Evolutionary conservation across 2,329 filamentous ascomycete species (phyloP).

Genomic region (Lachnellula occidentalis): DNA sequence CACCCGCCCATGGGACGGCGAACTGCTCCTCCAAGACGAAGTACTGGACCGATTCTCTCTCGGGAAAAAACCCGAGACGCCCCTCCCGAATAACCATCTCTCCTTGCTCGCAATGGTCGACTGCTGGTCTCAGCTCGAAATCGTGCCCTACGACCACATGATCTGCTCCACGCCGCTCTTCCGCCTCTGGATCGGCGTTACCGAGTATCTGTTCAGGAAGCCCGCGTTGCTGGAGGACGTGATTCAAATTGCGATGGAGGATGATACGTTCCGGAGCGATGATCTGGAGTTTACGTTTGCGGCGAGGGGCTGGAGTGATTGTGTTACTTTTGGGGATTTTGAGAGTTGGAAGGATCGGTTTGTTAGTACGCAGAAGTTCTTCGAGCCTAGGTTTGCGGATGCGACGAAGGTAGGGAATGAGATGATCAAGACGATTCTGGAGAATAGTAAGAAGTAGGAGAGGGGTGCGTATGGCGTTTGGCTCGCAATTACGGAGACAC

Average conservation of each 20-base stretch:
- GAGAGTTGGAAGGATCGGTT: slow-evolving; percentile 91
- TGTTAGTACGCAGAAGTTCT: slow-evolving; percentile 83
- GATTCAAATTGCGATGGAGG: slow-evolving; percentile 78
- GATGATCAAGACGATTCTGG: slow-evolving; percentile 94
- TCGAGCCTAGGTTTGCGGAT: slow-evolving; percentile 82
- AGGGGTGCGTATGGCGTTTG: not conserved
- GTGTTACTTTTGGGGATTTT: slow-evolving; percentile 86
- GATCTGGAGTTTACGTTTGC: slow-evolving; percentile 98
- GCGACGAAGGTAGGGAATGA: slow-evolving; percentile 85
- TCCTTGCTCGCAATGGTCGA: slow-evolving; percentile 95
- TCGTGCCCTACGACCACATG: slow-evolving; percentile 98
- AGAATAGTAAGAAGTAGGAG: slow-evolving; percentile 54
- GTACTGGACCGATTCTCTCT: slow-evolving; percentile 87
- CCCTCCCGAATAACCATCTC: slow-evolving; percentile 88
- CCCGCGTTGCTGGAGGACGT: slow-evolving; percentile 74
- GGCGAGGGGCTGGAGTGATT: slow-evolving; percentile 91
- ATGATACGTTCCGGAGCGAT: slow-evolving; percentile 88
- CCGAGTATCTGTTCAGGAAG: slow-evolving; percentile 90
- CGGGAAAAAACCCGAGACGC: slow-evolving; percentile 50
- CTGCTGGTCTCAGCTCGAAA: slow-evolving; percentile 91
- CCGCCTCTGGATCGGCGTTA: slow-evolving; percentile 93
- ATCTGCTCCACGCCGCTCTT: slow-evolving; percentile 98
- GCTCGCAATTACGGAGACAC: not conserved
- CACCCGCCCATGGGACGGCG: slow-evolving; percentile 48
- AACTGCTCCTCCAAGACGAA: slow-evolving; percentile 68